A percentile compares a stretch with the other conserved stretches of the same genome.
Conservation (phyloP, 306 rosid species). For the Quercus wislizeni region DNA sequence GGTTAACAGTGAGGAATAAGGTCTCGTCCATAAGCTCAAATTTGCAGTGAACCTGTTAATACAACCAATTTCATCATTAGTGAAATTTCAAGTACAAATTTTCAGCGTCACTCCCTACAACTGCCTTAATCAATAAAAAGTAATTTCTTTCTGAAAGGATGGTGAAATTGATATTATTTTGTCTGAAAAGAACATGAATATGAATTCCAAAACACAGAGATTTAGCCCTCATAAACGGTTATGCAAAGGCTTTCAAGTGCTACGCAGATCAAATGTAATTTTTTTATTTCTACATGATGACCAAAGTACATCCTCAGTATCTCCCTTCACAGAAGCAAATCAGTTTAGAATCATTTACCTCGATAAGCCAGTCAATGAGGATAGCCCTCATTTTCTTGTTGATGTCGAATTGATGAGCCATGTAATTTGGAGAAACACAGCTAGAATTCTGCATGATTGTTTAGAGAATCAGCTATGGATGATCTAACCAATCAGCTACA, state of each 20-base stretch:
- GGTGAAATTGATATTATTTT: background rate
- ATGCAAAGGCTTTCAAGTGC: background rate
- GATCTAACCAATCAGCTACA: background rate
- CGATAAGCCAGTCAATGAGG: constrained; percentile 46
- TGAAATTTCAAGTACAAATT: background rate
- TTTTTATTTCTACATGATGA: background rate
- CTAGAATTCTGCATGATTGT: constrained; percentile 27
- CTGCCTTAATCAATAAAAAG: background rate
- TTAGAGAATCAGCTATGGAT: background rate
- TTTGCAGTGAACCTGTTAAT: constrained; percentile 49
- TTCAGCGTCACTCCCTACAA: background rate
- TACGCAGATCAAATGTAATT: background rate
- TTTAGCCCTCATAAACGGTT: background rate
- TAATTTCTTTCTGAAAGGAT: background rate
- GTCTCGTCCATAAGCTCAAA: constrained; percentile 43
- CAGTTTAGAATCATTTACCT: constrained; percentile 23
- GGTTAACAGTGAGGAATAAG: constrained; percentile 40
- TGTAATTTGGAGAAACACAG: constrained; percentile 36
- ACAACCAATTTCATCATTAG: background rate
- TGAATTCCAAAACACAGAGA: background rate
- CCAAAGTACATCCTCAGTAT: background rate
- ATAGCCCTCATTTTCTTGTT: constrained; percentile 51
- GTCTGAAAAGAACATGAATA: background rate
- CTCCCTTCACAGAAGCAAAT: background rate
- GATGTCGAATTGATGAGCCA: constrained; percentile 38